Conservation (phyloP, 768 basidiomycete species). For the Asterophora parasitica region DNA sequence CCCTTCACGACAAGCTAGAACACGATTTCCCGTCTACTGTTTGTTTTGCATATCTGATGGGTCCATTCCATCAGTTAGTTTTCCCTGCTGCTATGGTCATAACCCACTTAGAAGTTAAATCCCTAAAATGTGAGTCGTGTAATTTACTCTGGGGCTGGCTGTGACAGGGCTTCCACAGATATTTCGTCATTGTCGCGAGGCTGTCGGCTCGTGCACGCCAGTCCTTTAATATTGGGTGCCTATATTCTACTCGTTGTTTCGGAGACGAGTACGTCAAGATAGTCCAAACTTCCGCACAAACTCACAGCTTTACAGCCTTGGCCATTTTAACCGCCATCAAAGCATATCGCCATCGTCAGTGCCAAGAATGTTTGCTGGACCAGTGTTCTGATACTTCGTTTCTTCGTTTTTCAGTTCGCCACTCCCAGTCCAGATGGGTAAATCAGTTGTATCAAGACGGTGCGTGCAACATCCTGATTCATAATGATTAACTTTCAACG, state of each 20-base stretch:
- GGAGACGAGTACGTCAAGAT: constrained; percentile 33
- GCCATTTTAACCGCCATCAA: constrained; percentile 32
- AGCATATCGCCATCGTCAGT: constrained; percentile 35
- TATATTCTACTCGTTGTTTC: constrained; percentile 34
- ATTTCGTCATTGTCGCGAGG: constrained; percentile 15
- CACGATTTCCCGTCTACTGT: too few species aligned
- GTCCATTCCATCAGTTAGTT: constrained; percentile 20
- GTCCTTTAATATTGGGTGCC: constrained; percentile 32
- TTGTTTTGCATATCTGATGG: too few species aligned
- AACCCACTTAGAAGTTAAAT: constrained; percentile 28
- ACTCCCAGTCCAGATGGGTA: constrained; percentile 32
- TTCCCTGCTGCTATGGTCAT: constrained; percentile 28
- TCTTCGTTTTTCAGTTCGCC: constrained; percentile 26
- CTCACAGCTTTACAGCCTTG: constrained; percentile 25
- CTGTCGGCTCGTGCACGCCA: constrained; percentile 28
- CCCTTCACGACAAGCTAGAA: neutral
- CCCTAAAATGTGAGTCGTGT: constrained; percentile 28
- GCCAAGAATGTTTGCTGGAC: neutral
- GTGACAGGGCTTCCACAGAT: neutral
- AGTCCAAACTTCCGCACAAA: neutral
- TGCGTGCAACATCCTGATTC: constrained; percentile 9
- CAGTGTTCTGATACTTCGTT: neutral
- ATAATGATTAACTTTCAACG: neutral
- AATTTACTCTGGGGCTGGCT: neutral
- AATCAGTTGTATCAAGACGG: constrained; percentile 37